A percentile compares a stretch with the other conserved stretches of the same genome.
phyloP scores from a whole-genome alignment of 2,329 filamentous ascomycete genomes.

The Colletotrichum falcatum region DNA sequence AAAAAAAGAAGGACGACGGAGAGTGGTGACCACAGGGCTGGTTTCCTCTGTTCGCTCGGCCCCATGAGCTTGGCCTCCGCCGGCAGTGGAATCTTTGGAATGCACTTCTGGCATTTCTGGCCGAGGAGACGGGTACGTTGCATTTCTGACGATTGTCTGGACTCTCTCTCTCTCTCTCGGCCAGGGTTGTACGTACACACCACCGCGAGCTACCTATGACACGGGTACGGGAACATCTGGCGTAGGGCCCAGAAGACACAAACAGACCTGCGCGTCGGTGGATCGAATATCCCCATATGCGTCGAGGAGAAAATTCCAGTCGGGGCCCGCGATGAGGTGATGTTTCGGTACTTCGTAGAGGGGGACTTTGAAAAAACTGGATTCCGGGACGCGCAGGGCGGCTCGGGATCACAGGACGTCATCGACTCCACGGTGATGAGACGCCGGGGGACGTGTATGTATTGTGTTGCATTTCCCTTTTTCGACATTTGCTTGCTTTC shows the following conservation, averaged over 20 bases:
- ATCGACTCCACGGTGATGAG: slow-evolving; percentile 38
- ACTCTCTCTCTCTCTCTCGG: slow-evolving; percentile 3
- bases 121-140: slow-evolving; percentile 17
- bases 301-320: slow-evolving; percentile 18
- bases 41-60: not conserved
- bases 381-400: slow-evolving; percentile 6
- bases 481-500: slow-evolving; percentile 27
- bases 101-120: slow-evolving; percentile 12
- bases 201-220: no score
- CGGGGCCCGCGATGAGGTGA: not conserved
- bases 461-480: not conserved
- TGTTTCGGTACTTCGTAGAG: slow-evolving; percentile 1
- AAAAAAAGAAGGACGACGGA: slow-evolving; percentile 9
- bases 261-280: not conserved
- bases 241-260: slow-evolving; percentile 8
- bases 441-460: not conserved
- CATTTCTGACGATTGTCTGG: slow-evolving; percentile 28
- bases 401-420: slow-evolving; percentile 32
- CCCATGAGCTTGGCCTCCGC: slow-evolving; percentile 10
- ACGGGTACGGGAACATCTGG: no score
- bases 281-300: not conserved
- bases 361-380: not conserved
- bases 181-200: not conserved
- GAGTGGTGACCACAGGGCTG: not conserved
- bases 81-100: slow-evolving; percentile 11